Evolutionary conservation across 2,329 filamentous ascomycete genomes (phyloP).

Genomic region (Claviceps sp.): DNA sequence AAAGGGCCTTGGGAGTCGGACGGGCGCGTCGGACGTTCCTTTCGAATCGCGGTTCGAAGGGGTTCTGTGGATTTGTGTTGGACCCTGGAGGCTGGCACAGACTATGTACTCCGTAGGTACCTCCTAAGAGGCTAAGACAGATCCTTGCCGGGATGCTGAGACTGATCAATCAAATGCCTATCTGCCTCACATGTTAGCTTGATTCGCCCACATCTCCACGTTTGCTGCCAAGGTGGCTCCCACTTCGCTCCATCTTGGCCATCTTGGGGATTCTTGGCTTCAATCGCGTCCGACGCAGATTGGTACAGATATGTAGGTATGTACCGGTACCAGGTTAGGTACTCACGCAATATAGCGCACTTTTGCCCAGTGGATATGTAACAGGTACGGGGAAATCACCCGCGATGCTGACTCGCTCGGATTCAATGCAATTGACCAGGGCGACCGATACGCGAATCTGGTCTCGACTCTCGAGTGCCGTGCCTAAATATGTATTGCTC

Average conservation of each 20-base stretch:
- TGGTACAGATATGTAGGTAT: neutral
- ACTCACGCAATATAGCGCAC: neutral
- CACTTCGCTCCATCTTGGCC: neutral
- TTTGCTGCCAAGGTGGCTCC: neutral
- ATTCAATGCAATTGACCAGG: neutral
- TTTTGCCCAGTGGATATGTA: neutral
- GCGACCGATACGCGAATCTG: neutral
- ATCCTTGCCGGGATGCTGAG: neutral
- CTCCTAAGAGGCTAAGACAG: neutral
- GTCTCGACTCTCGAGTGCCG: neutral
- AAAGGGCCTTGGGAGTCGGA: too few relatives aligned
- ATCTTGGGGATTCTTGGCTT: neutral
- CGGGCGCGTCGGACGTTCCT: too few relatives aligned
- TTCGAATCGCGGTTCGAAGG: neutral
- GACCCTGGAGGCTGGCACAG: neutral
- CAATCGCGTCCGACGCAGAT: neutral
- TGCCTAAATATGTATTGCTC: neutral
- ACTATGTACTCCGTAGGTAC: neutral
- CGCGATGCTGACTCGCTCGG: neutral
- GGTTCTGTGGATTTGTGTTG: neutral
- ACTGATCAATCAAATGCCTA: neutral
- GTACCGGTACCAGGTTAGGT: neutral
- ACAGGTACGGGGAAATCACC: neutral
- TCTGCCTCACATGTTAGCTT: conserved; percentile 1
- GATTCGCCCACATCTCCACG: neutral